These are phyloP conservation scores for Arthrocladium fulminans DNA, from an alignment of 2,329 filamentous ascomycete species.

Conservation along the genomic window DNA sequence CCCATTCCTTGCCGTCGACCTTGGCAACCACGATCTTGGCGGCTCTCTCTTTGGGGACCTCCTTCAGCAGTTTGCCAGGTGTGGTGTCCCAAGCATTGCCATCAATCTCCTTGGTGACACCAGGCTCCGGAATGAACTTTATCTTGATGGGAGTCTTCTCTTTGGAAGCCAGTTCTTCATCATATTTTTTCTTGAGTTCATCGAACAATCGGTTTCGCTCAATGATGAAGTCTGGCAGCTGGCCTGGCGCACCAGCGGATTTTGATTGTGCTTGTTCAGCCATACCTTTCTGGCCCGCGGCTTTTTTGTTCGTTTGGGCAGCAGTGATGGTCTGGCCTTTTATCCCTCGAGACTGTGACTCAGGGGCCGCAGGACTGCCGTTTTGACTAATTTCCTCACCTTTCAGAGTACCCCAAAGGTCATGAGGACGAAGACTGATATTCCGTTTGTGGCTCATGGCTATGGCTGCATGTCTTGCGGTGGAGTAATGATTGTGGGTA, in stretches of 20 bases:
- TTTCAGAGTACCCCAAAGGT: slow-evolving; percentile 22
- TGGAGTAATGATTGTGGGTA: slow-evolving; percentile 11
- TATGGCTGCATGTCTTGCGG: slow-evolving; percentile 10
- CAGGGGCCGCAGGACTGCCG: slow-evolving; percentile 11
- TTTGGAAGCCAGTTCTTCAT: slow-evolving; percentile 59
- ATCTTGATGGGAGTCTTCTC: slow-evolving; percentile 42
- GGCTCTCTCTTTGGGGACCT: slow-evolving; percentile 81
- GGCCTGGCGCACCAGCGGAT: slow-evolving; percentile 26
- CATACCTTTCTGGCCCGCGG: slow-evolving; percentile 22
- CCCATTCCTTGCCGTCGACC: slow-evolving; percentile 83
- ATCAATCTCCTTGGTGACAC: slow-evolving; percentile 32
- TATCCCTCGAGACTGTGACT: slow-evolving; percentile 22
- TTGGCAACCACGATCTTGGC: slow-evolving; percentile 74
- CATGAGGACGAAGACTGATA: slow-evolving; percentile 20
- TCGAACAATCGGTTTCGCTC: slow-evolving; percentile 82
- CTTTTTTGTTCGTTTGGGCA: slow-evolving; percentile 15
- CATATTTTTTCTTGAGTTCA: slow-evolving; percentile 72
- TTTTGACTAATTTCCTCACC: slow-evolving; percentile 17
- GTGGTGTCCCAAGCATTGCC: slow-evolving; percentile 90
- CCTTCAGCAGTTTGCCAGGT: slow-evolving; percentile 64
- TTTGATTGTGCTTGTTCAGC: slow-evolving; percentile 23
- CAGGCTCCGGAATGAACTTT: slow-evolving; percentile 36
- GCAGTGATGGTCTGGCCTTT: slow-evolving; percentile 10
- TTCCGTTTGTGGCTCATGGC: slow-evolving; percentile 22
- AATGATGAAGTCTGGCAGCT: slow-evolving; percentile 66